phyloP scores from a whole-genome alignment of 345 rosid species.

The Melaleuca quinquenervia region DNA sequence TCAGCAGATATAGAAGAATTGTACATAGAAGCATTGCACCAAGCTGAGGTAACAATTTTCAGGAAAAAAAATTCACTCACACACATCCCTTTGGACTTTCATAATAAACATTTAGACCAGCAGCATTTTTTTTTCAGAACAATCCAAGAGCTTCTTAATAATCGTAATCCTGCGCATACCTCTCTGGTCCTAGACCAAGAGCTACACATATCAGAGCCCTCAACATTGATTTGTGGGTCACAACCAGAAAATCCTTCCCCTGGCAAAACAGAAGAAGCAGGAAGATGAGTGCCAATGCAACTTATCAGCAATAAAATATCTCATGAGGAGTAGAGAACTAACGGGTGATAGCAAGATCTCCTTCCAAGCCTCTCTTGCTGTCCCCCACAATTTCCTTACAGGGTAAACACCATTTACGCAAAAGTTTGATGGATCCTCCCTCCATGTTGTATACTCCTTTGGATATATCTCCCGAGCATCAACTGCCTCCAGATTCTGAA shows the following conservation, averaged over 20 bases:
- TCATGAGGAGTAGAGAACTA: background rate
- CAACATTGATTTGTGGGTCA: slow-evolving; percentile 58
- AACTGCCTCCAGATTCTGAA: slow-evolving; percentile 67
- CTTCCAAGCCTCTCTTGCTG: slow-evolving; percentile 61
- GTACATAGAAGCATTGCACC: background rate
- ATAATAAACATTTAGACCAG: background rate
- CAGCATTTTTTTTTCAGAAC: background rate
- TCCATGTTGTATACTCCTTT: slow-evolving; percentile 40
- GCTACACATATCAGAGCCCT: slow-evolving; percentile 62
- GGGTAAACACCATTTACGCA: slow-evolving; percentile 52
- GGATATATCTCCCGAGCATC: slow-evolving; percentile 48
- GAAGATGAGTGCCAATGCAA: background rate
- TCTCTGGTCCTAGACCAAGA: slow-evolving; percentile 43
- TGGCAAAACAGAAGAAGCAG: slow-evolving; percentile 1
- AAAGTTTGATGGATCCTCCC: slow-evolving; percentile 55
- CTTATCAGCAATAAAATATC: background rate
- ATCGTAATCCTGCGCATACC: slow-evolving; percentile 16
- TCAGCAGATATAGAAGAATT: background rate
- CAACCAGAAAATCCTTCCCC: slow-evolving; percentile 43
- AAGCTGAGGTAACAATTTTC: background rate
- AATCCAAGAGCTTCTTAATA: background rate
- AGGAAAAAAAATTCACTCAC: background rate
- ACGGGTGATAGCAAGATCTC: slow-evolving; percentile 50
- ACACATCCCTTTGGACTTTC: background rate
- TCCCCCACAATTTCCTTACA: slow-evolving; percentile 32